Base-by-base conservation (phyloP, 345 rosid species). In the Trapa bicornis region DNA sequence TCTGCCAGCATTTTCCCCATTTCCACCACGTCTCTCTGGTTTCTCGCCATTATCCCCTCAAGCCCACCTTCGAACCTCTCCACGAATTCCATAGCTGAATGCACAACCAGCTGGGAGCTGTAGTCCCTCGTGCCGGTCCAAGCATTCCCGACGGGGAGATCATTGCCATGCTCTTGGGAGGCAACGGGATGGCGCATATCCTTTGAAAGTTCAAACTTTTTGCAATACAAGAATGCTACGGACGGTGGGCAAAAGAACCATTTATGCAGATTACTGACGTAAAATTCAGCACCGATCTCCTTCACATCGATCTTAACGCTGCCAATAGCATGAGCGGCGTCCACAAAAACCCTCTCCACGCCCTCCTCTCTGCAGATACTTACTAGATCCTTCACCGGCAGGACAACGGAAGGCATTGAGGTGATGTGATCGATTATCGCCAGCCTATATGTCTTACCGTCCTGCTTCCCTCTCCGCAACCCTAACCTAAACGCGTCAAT, bases 161-260 rank as follows among this genome's bases (percentile, higher is more conserved):
- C 99, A 33, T 86, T 91, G 1, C 99, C 96, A 35, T 89, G 89
- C 80, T 86, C 97, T 37, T 86, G 80, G 8, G 97, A 89, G 66
- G 89, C 99, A 29, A 93, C 98, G 0, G 96, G 97, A 47, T 93
- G 98, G 76, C 90, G 98, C 80, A 88, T 71, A 71, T 88, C 87
- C 42, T 33, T 72, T 12, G 56, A 73, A 1, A 54, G 42, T 3
- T 38, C 33, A 0, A 85, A 74, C 33, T 71, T 89, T 72, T 68
- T 86, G 69, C 92, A 89, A 64, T 94, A 85, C 85, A 91, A 78
- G 80, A 94, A 87, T 0, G 99, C 96, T 3, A 86, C 96, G 0
- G 97, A 81, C 15, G 99, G 99, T 0, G 97, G 99, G 14, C 96
- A 89, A 70, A 94, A 94, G 64, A 91, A 87, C 99, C 99, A 94